Evolutionary conservation across 305 asterid species (phyloP), one percentile per base, ranked within the genome.

Genomic region (Fraxinus floribunda): DNA sequence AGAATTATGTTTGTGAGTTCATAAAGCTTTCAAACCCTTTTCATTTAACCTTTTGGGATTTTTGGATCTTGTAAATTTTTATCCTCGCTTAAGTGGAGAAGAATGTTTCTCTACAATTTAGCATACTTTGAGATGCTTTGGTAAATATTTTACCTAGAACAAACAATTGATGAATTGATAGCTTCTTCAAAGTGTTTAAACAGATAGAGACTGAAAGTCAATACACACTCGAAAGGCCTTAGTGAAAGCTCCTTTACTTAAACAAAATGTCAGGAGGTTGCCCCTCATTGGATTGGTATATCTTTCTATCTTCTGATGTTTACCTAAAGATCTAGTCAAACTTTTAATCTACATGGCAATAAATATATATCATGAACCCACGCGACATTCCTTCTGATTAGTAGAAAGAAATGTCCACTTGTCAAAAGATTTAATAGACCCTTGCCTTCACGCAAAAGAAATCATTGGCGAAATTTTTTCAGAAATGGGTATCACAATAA

Each of bases 401-500:
- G 39, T 39, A 72, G 70, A 66, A 66, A 66, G 18, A 10, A 64
- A 83, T 49, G 16, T 16, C 44, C 68, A 76, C 72, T 32, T 22
- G 55, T 46, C 72, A 44, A 16, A 83, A 55, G 74, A 62, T 70
- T 72, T 72, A 83, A 72, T 34, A 73, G 75, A 73, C 75, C n/a
- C 26, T 20, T 46, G 83, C 81, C 38, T 34, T 75, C 32, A 44
- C 34, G 64, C 36, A 15, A 80, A n/a, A 73, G 81, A 29, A 32
- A 35, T 49, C 55, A 7, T 13, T 16, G 10, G 3, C 35, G 26
- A 73, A 44, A 22, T n/a, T 1, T 22, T 7, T 24, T 7, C 6
- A 32, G 30, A 76, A 85, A 22, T 20, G 16, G 55, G 82, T 57
- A 34, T 22, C 52, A 30, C 62, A 1, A n/a, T 79, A 22, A 77